Evolutionary conservation across 768 basidiomycete species (phyloP).

Genomic region (Serendipita sp.): DNA sequence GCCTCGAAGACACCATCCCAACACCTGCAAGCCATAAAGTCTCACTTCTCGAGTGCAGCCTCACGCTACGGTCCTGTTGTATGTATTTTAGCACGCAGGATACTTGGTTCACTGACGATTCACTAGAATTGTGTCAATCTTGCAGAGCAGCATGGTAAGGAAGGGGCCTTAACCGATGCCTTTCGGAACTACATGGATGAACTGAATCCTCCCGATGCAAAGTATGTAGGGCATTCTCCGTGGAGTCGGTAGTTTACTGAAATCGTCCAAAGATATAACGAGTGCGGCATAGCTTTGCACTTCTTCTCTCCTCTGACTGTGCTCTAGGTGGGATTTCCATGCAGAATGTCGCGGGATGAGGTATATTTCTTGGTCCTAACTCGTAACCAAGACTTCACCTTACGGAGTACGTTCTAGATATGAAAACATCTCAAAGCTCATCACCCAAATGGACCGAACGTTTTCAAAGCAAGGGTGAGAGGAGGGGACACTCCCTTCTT

Average conservation of each 20-base stretch:
- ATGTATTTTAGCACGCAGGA: conserved; percentile 16
- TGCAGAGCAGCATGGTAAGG: conserved; percentile 82
- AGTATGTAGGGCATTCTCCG: conserved; percentile 25
- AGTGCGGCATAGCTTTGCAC: conserved; percentile 16
- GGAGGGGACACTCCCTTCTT: too few relatives aligned
- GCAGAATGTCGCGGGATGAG: conserved; percentile 90
- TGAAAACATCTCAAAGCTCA: conserved; percentile 75
- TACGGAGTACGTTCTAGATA: conserved; percentile 32
- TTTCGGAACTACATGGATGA: conserved; percentile 56
- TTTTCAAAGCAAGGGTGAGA: conserved; percentile 68
- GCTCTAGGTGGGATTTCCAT: conserved; percentile 69
- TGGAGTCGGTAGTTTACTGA: neutral
- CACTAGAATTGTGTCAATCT: conserved; percentile 72
- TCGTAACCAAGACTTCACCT: conserved; percentile 3
- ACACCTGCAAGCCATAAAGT: conserved; percentile 48
- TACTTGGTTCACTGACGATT: neutral
- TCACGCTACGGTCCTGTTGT: conserved; percentile 68
- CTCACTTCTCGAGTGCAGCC: conserved; percentile 55
- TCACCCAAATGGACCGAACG: conserved; percentile 47
- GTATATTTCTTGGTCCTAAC: conserved; percentile 25
- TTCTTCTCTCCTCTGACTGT: neutral
- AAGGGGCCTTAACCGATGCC: conserved; percentile 59
- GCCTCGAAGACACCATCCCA: conserved; percentile 58
- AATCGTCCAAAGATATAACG: conserved; percentile 37
- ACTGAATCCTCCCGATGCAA: conserved; percentile 36